phyloP scores from a whole-genome alignment of 768 basidiomycete genomes.

The Trametes cinnabarina region DNA sequence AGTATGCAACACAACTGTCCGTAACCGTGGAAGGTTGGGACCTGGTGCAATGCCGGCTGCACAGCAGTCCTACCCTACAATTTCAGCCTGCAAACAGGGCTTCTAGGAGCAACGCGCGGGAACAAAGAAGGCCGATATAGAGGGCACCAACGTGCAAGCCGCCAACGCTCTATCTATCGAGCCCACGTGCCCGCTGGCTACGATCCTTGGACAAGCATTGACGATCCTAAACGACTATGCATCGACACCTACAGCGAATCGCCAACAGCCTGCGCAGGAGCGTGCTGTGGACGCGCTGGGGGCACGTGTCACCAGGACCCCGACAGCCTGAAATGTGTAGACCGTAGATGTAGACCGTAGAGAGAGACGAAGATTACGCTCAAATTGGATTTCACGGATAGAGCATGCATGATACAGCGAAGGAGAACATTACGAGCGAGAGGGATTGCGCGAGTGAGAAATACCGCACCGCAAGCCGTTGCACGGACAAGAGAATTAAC shows the following conservation, averaged over 20 bases:
- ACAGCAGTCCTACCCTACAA: no score
- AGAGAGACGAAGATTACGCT: no score
- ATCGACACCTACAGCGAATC: slow-evolving; percentile 12
- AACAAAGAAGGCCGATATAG: no score
- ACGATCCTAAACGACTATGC: background rate
- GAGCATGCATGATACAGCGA: slow-evolving; percentile 4
- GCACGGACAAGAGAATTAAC: background rate
- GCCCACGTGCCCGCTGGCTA: background rate
- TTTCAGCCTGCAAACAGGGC: no score
- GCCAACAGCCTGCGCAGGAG: slow-evolving; percentile 6
- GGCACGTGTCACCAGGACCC: slow-evolving; percentile 1
- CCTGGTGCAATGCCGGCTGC: no score
- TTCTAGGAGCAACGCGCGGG: no score
- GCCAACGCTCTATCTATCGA: background rate
- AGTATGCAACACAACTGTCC: no score
- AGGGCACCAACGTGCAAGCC: background rate
- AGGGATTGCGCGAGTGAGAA: no score
- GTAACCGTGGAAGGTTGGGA: no score
- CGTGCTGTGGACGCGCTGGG: slow-evolving; percentile 13
- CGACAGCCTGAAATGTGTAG: no score
- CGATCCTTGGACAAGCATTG: background rate
- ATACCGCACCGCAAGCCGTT: no score
- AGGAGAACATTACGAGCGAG: background rate
- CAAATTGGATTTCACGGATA: background rate
- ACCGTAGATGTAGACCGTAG: no score